Base-by-base conservation (phyloP, 2,329 filamentous ascomycete genomes). In the Penicillium sp. region DNA sequence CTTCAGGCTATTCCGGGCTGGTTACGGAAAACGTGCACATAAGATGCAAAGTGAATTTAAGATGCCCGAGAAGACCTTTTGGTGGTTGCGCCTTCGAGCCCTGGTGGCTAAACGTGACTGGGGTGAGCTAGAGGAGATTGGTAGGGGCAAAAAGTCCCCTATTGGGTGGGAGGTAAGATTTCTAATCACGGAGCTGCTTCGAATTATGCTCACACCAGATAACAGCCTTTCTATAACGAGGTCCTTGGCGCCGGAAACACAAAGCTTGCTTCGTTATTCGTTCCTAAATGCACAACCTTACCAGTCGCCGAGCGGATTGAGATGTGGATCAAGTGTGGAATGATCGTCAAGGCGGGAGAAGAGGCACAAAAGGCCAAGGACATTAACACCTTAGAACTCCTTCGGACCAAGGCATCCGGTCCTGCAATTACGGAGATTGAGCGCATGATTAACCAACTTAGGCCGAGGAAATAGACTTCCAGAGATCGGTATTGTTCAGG, bases 271-370 rank as follows among this genome's bases (percentile, higher is more conserved):
- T 85, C 89, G 0, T 74, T 86, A 5, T 98, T 97, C 75, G 86
- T 98, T 51, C 87, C 91, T 3, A 98, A 98, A 75, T 97, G 93
- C 78, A 88, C 87, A 16, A 81, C 82, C 54, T 73, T 96, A 47
- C 83, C 87, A 45, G 80, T 84, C 1, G 82, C 85, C 3, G 89
- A 92, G 66, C 81, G 88, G 3, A 88, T 96, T 54, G 85, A 89
- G 64, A 97, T 99, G 93, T 99, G 93, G 84, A 87, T 96, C 67
- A 96, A 96, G 77, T 98, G 95, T 73, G 93, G 93, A 19, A 85
- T 96, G 86, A 81, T 91, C 45, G 84, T 89, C 27, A 92, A 91
- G 76, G 95, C 95, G 2, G 95, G 90, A 4, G 93, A 98, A 76
- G 95, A 98, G 77, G 93, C 95, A 3, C 83, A 92, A 58, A 91